Base-by-base conservation (phyloP, 106 monocot species). In the Platanthera guangdongensis region DNA sequence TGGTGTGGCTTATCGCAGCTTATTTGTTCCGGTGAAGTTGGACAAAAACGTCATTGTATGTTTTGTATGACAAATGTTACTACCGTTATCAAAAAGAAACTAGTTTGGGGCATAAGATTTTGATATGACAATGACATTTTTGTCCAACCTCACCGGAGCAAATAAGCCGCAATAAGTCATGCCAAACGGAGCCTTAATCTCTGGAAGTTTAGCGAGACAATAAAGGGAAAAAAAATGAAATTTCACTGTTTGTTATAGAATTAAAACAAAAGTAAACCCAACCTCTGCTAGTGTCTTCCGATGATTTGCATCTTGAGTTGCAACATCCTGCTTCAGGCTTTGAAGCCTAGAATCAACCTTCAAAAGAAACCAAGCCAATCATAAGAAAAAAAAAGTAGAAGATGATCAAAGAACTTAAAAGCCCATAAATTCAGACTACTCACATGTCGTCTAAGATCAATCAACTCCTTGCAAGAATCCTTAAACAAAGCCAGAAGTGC, bases 381-480 rank as follows among this genome's bases (percentile, higher is more conserved):
- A 69, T 55, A 30, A 71, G 18, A 22, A 45, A 77, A 51, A 7
- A 16, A 57, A 71, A 22, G 16, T 15, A 45, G 8, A 64, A 22
- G 47, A 69, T 5, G 13, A 70, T 18, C 46, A 48, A 16, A 70
- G 0, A 47, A 48, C 9, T 46, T 47, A 48, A 70, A 10, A 70
- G 10, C 45, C 13, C 47, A 8, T 12, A 48, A 70, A 48, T 7
- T 70, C 16, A 9, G 39, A 25, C 52, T 39, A n/a, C 57, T 57
- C 54, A 94, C 97, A 84, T 97, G 91, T 48, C 81, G 83, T 47
- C 89, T 86, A 54, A 97, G 97, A 85, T 89, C 86, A 28, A 97
- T 83, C 71, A 97, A 75, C 78, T 97, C 97, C 82, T 87, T 97
- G 81, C 91, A 94, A 0, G 97, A 97, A 76, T 97, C 92, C 86